Percentiles rank a stretch among this genome's conserved stretches.
Evolutionary conservation across 2,329 filamentous ascomycete genomes (phyloP).

Genomic region (Monilinia polystroma): DNA sequence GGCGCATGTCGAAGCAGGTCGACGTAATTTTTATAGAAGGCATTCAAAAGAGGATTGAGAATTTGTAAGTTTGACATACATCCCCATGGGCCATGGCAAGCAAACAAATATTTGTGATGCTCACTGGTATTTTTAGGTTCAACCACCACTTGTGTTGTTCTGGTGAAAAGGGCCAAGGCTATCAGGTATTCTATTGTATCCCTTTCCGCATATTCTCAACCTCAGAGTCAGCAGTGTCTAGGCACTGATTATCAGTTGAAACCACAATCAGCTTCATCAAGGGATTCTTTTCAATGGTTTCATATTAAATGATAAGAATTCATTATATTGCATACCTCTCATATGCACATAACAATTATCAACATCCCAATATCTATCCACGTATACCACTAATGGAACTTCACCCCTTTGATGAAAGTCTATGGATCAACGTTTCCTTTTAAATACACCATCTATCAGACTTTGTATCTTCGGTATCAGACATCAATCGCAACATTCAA

Average conservation of each 20-base stretch:
- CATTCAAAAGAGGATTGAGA: neutral
- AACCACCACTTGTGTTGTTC: neutral
- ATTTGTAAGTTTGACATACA: neutral
- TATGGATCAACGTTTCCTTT: neutral
- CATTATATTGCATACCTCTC: constrained; percentile 1
- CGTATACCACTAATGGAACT: neutral
- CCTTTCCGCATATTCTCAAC: neutral
- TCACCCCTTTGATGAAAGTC: neutral
- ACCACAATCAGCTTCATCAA: neutral
- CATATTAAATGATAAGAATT: neutral
- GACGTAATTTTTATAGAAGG: neutral
- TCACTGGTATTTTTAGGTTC: neutral
- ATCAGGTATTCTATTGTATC: neutral
- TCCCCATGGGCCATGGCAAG: neutral
- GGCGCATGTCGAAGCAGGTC: no score
- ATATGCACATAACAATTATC: neutral
- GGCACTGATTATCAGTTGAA: neutral
- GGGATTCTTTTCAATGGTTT: constrained; percentile 7
- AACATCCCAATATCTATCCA: neutral
- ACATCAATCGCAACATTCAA: neutral
- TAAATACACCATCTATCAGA: neutral
- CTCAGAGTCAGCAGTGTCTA: neutral
- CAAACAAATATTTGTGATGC: neutral
- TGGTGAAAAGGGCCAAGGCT: neutral
- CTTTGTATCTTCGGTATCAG: neutral